A percentile compares a stretch with the other conserved stretches of the same genome.
phyloP scores from a whole-genome alignment of 2,329 filamentous ascomycete genomes.

The Coniochaeta pulveracea region DNA sequence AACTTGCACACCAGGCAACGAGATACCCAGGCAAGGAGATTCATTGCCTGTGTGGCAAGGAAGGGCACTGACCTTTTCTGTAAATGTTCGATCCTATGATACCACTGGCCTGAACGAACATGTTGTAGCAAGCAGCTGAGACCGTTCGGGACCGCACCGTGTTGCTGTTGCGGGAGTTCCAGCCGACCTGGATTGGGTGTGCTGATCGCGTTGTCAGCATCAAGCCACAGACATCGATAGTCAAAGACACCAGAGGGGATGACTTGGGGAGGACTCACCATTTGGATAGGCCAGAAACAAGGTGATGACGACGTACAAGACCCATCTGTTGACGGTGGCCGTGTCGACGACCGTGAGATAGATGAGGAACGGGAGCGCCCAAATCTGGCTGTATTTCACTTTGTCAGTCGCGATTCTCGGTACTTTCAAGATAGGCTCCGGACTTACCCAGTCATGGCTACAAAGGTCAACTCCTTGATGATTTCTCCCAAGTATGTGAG shows the following conservation, averaged over 20 bases:
- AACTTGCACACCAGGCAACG: not conserved
- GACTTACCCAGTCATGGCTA: conserved; percentile 31
- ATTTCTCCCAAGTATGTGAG: conserved; percentile 28
- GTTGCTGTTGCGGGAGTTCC: conserved; percentile 46
- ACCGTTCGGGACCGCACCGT: conserved; percentile 51
- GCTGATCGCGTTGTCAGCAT: conserved; percentile 16
- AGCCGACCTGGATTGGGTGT: conserved; percentile 35
- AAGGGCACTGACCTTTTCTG: conserved; percentile 15
- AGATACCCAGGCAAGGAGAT: conserved; percentile 12
- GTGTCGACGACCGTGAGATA: conserved; percentile 31
- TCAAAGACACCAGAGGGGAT: too few relatives aligned
- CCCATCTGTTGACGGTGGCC: conserved; percentile 25
- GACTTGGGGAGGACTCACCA: conserved; percentile 15
- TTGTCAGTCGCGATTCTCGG: too few relatives aligned
- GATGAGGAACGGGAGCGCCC: conserved; percentile 48
- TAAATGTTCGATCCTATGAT: conserved; percentile 30
- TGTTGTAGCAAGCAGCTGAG: conserved; percentile 52
- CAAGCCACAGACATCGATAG: too few relatives aligned
- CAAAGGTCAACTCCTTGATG: conserved; percentile 36
- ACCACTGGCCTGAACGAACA: conserved; percentile 31
- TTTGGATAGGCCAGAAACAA: conserved; percentile 28
- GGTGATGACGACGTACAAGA: conserved; percentile 28
- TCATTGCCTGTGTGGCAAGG: conserved; percentile 10
- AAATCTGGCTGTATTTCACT: too few relatives aligned
- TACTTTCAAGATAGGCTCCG: too few relatives aligned